phyloP scores from a whole-genome alignment of 129 eudicot genomes.

The Deinandra increscens region DNA sequence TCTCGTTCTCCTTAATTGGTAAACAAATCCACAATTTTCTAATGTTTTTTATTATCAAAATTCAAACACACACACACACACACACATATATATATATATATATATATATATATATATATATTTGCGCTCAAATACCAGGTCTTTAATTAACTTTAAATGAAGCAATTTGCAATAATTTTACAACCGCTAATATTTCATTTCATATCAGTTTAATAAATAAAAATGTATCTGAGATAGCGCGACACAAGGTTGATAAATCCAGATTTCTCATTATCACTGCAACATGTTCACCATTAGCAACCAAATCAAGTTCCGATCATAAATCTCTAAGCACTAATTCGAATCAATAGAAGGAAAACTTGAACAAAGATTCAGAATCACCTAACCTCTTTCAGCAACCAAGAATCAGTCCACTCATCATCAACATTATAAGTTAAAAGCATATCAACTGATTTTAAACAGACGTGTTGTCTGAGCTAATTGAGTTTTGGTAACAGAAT shows the following conservation, averaged over 20 bases:
- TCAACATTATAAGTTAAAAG: too few species aligned
- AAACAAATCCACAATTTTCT: conserved; percentile 23
- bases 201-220: not conserved
- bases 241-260: conserved; percentile 96
- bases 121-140: too few species aligned
- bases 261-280: conserved; percentile 96
- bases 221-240: conserved; percentile 80
- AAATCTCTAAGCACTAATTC: not conserved
- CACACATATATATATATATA: conserved; percentile 27
- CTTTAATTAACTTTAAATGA: too few species aligned
- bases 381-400: too few species aligned
- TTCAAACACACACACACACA: too few species aligned
- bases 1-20: conserved; percentile 1
- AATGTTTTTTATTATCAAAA: not conserved
- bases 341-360: not conserved
- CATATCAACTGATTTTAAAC: too few species aligned
- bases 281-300: conserved; percentile 20
- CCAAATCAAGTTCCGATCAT: conserved; percentile 30
- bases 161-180: not conserved
- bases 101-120: too few species aligned
- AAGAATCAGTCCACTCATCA: too few species aligned
- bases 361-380: not conserved
- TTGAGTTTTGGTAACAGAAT: too few species aligned
- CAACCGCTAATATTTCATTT: not conserved
- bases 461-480: too few species aligned